phyloP scores from a whole-genome alignment of 768 basidiomycete genomes.

The Psilocybe cubensis region DNA sequence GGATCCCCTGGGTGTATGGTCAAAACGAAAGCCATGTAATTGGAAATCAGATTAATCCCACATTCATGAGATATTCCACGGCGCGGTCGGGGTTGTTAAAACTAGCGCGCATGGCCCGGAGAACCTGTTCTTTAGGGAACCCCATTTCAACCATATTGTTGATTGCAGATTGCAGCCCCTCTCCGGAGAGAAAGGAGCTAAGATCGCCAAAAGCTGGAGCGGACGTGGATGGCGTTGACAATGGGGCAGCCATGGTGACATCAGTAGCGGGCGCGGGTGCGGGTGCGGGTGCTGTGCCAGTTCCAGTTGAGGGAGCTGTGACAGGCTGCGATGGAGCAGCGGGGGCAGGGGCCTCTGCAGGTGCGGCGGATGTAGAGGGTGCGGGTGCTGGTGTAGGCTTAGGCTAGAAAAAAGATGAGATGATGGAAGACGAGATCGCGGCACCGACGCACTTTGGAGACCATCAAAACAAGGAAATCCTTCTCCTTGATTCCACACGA shows the following conservation, averaged over 20 bases:
- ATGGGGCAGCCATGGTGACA: constrained; percentile 25
- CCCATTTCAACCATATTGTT: constrained; percentile 94
- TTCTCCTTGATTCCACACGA: constrained; percentile 96
- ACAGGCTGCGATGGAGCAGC: neutral
- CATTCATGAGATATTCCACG: constrained; percentile 96
- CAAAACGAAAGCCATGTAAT: neutral
- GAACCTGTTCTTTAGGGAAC: constrained; percentile 82
- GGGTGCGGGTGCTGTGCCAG: too few relatives aligned
- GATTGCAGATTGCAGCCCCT: constrained; percentile 76
- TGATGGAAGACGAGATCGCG: neutral
- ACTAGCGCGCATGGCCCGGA: constrained; percentile 86
- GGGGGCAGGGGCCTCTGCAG: constrained; percentile 19
- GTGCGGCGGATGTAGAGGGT: constrained; percentile 31
- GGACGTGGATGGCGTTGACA: constrained; percentile 35
- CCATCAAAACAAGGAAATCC: constrained; percentile 99
- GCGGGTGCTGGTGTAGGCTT: constrained; percentile 48
- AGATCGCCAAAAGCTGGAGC: constrained; percentile 46
- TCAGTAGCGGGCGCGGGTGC: constrained; percentile 30
- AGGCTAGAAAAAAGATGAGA: constrained; percentile 40
- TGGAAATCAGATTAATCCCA: constrained; percentile 38
- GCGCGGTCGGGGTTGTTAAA: constrained; percentile 98
- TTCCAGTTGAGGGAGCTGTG: constrained; percentile 27
- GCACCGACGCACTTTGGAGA: constrained; percentile 74
- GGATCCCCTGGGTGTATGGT: constrained; percentile 67
- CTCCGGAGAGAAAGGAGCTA: constrained; percentile 75